Evolutionary conservation across 2,329 filamentous ascomycete genomes (phyloP).

Genomic region (Arthrobotrys sphaeroides): DNA sequence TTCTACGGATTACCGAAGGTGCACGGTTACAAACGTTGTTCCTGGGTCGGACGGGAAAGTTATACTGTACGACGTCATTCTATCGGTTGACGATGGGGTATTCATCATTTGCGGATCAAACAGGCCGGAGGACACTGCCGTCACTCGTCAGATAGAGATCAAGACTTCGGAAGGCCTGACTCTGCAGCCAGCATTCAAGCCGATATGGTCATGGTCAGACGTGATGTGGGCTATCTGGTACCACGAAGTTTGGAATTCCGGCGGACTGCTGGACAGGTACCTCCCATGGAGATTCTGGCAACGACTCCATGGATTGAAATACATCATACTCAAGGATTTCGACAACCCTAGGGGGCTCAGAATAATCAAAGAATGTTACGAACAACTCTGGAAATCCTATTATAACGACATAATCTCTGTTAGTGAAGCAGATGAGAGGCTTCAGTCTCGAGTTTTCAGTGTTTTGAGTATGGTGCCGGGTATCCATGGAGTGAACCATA

Average conservation of each 20-base stretch:
- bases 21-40: not conserved
- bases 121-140: not conserved
- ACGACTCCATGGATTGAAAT: not conserved
- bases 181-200: not conserved
- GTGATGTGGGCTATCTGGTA: not conserved
- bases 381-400: not conserved
- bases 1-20: not conserved
- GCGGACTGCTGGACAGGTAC: not conserved
- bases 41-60: not conserved
- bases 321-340: constrained; percentile 9
- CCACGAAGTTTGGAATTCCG: not conserved
- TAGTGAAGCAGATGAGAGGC: not conserved
- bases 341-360: not conserved
- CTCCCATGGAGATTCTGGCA: not conserved
- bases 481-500: not conserved
- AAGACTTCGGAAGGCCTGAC: not conserved
- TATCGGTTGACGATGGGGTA: not conserved
- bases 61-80: not conserved
- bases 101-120: not conserved
- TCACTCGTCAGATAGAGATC: not conserved
- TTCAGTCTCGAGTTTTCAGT: not conserved
- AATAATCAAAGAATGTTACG: constrained; percentile 2
- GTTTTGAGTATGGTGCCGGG: constrained; percentile 1
- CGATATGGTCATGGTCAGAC: not conserved
- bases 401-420: constrained; percentile 3